Base-by-base conservation (phyloP, 2,329 filamentous ascomycete species). In the Fusarium sp. region DNA sequence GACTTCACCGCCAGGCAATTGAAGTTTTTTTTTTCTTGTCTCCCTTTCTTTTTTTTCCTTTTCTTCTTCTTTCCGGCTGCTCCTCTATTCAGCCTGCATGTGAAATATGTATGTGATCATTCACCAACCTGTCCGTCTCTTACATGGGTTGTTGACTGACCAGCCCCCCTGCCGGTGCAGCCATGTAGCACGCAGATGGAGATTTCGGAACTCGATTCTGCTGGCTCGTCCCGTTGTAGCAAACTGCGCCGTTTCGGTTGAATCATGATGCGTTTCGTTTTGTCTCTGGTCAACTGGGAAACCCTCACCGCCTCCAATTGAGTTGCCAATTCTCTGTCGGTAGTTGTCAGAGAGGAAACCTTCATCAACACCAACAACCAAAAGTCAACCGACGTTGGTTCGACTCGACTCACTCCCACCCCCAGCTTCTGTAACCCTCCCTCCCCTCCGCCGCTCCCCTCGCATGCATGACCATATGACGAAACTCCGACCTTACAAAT, bases 271-370 rank as follows among this genome's bases (percentile, higher is more conserved):
- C 31, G 31, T 34, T 34, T 34, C 31, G 9, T 34, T 34, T 12
- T 34, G 8, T 34, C 31, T 34, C 12, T 34, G 8, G 9, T 34
- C 23, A 23, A 23, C 23, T 23, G 23, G 23, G 23, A 23, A 23
- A 23, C 23, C 54, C 64, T 65, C 65, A 68, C 65, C 65, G 65
- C 65, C 66, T 60, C 23, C 59, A 60, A 68, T 43, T 52, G 34
- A 51, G 6, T 18, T 16, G 3, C 16, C 31, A 34, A 12, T 23
- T 8, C 18, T 11, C 31, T 34, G 31, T 27, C 40, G 37, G 37
- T 40, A 40, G 31, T 40, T 16, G 37, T 13, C 11, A 43, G 31
- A 34, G 9, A 34, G 31, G 9, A 34, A 34, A 34, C 13, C 37
- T 16, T 23, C 23, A 23, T 23, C 23, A 23, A 23, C 23, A 23